Percentiles rank a stretch among this genome's conserved stretches.
Evolutionary conservation across 345 rosid genomes (phyloP).

Genomic region (Arabis hirsuta): DNA sequence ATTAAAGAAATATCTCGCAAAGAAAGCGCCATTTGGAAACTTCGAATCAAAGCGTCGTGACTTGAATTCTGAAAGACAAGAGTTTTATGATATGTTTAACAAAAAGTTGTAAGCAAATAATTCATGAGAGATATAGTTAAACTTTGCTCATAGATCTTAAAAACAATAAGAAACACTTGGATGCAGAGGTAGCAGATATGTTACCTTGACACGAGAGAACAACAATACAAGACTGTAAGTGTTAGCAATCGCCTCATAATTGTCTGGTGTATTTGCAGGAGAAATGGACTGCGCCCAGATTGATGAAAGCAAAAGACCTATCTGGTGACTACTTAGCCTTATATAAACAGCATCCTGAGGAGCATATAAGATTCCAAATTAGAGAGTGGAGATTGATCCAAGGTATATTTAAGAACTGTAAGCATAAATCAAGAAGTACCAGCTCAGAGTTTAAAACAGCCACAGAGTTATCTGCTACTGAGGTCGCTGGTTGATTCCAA

Average conservation of each 20-base stretch:
- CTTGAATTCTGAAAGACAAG: conserved; percentile 75
- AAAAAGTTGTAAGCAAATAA: not conserved
- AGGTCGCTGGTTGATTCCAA: conserved; percentile 37
- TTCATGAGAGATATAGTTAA: not conserved
- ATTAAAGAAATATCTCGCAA: conserved; percentile 75
- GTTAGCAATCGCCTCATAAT: conserved; percentile 94
- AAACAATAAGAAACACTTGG: conserved; percentile 22
- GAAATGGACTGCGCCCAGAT: conserved; percentile 94
- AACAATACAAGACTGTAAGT: conserved; percentile 86
- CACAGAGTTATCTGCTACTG: conserved; percentile 38
- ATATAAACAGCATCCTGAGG: conserved; percentile 68
- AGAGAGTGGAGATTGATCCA: conserved; percentile 31
- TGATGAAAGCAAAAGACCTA: conserved; percentile 88
- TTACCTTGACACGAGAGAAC: conserved; percentile 94
- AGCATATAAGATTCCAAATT: conserved; percentile 24
- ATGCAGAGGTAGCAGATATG: conserved; percentile 23
- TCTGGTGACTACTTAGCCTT: conserved; percentile 93
- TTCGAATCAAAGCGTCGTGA: conserved; percentile 70
- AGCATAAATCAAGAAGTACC: conserved; percentile 28
- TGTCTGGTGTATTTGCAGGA: conserved; percentile 84
- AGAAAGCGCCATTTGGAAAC: conserved; percentile 93
- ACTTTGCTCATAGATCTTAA: conserved; percentile 11
- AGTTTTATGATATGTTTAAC: conserved; percentile 9
- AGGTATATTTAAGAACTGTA: not conserved
- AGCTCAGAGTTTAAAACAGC: conserved; percentile 35